phyloP scores from a whole-genome alignment of 495 filamentous ascomycete genomes.

The Cercophora samala region DNA sequence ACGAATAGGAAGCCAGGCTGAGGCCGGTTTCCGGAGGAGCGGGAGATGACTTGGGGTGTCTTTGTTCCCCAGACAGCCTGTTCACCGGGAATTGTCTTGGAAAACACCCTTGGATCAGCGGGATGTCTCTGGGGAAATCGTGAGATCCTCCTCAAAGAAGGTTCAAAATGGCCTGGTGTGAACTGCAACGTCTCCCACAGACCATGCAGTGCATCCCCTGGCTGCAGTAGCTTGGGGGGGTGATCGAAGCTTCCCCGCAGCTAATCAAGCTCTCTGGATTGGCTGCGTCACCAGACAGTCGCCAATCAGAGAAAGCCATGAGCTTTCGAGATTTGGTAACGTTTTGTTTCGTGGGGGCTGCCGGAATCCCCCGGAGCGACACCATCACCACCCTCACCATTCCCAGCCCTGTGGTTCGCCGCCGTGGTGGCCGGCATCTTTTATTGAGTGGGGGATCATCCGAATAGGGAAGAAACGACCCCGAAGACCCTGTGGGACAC shows the following conservation, averaged over 20 bases:
- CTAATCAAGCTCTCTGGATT: conserved; percentile 18
- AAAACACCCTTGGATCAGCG: background rate
- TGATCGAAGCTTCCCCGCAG: conserved; percentile 29
- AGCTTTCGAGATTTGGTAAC: conserved; percentile 36
- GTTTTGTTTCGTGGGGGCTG: conserved; percentile 22
- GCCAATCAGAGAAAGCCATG: conserved; percentile 29
- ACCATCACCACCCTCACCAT: background rate
- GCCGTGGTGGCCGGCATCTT: background rate
- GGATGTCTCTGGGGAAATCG: conserved; percentile 1
- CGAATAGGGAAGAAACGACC: background rate
- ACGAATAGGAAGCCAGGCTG: conserved; percentile 8
- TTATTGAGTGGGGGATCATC: background rate
- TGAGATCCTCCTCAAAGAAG: background rate
- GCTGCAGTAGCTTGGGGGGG: conserved; percentile 25
- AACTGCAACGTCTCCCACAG: conserved; percentile 1
- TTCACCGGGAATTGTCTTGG: background rate
- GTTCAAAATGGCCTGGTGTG: conserved; percentile 7
- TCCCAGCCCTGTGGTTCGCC: background rate
- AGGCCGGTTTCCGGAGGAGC: conserved; percentile 3
- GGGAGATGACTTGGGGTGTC: background rate
- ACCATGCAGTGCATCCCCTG: conserved; percentile 22
- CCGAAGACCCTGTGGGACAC: background rate
- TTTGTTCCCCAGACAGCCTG: background rate
- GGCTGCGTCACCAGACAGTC: conserved; percentile 1
- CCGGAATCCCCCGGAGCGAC: conserved; percentile 1